Evolutionary conservation across 768 basidiomycete genomes (phyloP), one percentile per base, ranked within the genome.

Genomic region (Serendipita sp.): DNA sequence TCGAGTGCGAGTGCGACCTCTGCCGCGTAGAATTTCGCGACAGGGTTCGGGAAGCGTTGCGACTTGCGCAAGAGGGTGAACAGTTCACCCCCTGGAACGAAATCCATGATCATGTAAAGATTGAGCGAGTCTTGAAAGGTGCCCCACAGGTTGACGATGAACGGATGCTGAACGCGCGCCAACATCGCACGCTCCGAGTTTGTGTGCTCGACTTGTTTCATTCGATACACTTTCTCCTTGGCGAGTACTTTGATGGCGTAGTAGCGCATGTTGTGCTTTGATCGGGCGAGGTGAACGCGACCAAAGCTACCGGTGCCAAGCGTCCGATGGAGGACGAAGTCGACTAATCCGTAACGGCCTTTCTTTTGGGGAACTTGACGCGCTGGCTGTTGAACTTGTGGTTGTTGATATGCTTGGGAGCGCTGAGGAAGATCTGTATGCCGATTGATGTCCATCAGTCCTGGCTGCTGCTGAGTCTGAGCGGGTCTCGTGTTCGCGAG

Each of bases 81-180:
- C 3, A 99, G 79, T 72, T 99, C 96, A 16, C 96, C 96, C 5
- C 96, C 96, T 3, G 93, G 90, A 2, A 91, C 91, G 72, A 90
- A 97, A 76, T 86, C 94, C 83, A 98, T 89, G 62, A 98, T 87
- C 90, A 99, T 95, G 77, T 97, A 99, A 14, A 98, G 79, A 72
- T 97, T 98, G 20, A 86, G 74, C 34, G 82, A 72, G 69, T 98
- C 96, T 70, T 98, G 96, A 71, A 94, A 94, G 2, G 85, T 82
- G 34, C 94, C 94, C 93, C 93, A 97, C 3, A 97, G 82, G 71
- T 94, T 97, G 75, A 97, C 83, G 68, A 97, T 89, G 74, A 97
- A 91, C 1, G 92, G 86, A 71, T 97, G 91, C 63, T 90, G 84
- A 3, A 96, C 86, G 24, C 80, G 79, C 53, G 84, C 81, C 41